Percentiles rank a stretch among this genome's conserved stretches.
phyloP scores from a whole-genome alignment of 768 basidiomycete genomes.

The Hortiboletus flavorubellus region DNA sequence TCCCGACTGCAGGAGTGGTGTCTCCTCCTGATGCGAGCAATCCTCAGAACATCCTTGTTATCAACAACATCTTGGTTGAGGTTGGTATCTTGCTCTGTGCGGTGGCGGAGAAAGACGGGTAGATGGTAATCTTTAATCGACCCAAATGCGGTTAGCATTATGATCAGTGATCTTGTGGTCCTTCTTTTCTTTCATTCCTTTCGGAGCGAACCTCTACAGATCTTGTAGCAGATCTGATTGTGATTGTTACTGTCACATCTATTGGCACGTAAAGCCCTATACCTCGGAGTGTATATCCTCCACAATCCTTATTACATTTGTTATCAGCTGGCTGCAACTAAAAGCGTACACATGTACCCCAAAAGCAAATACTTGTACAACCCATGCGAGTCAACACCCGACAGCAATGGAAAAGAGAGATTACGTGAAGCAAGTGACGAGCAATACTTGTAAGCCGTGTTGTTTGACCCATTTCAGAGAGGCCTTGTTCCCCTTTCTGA shows the following conservation, averaged over 20 bases:
- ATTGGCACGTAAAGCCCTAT: constrained; percentile 20
- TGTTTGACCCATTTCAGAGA: constrained; percentile 60
- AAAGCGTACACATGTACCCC: neutral
- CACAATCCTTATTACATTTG: constrained; percentile 2
- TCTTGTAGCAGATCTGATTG: neutral
- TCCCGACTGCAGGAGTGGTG: constrained; percentile 23
- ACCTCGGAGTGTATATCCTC: constrained; percentile 13
- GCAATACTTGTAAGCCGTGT: constrained; percentile 57
- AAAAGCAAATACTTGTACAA: neutral
- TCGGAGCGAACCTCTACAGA: constrained; percentile 3
- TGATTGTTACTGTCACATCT: neutral
- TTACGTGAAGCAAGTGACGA: constrained; percentile 49
- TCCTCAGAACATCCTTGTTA: constrained; percentile 33
- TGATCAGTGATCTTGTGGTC: neutral
- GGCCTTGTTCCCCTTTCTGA: constrained; percentile 46
- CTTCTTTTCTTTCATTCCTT: neutral
- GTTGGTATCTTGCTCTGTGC: constrained; percentile 23
- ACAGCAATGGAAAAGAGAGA: neutral
- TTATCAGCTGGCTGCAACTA: neutral
- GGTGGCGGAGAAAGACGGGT: neutral
- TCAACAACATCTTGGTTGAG: constrained; percentile 37
- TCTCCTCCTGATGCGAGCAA: constrained; percentile 30
- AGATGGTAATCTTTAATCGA: neutral
- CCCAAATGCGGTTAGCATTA: neutral
- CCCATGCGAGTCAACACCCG: neutral